Base-by-base conservation (phyloP, 2,329 filamentous ascomycete genomes). In the Aspergillus hiratsukae region DNA sequence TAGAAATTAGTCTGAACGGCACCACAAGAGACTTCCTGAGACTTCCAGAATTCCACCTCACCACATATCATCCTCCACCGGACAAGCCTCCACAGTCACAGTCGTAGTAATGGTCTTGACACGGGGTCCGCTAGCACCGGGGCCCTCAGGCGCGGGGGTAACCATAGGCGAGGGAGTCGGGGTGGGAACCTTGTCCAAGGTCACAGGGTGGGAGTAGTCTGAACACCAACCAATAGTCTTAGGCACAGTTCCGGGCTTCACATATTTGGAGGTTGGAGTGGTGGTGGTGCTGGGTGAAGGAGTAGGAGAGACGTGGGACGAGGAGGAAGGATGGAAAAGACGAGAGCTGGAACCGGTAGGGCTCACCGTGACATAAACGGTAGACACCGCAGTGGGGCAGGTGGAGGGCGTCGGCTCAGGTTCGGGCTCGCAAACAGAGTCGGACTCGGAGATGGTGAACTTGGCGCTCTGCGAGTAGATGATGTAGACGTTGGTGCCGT, bases 401-500 rank as follows among this genome's bases (percentile, higher is more conserved):
- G 58, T 54, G 21, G 61, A 62, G 49, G 55, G 50, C 43, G 59
- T 58, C 40, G 61, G 61, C 27, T 59, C 58, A 10, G 40, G 40
- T 14, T 56, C 51, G 54, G 58, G 60, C 9, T 63, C 58, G 66
- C 73, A 75, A 58, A 60, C 17, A 27, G n/a, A n/a, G n/a, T 51
- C 17, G 7, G 53, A 4, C 8, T 51, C 17, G 10, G 60, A 46
- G 59, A 77, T 61, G 58, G 58, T 72, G 66, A 78, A 77, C 57
- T 72, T 72, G 49, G 68, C 65, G 27, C 74, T 73, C 66, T 78
- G 75, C 5, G 75, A 72, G 61, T 76, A 73, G 66, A 78, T 77
- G 51, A 76, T 68, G 61, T 75, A 77, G 60, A 75, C 70, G 63
- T 78, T 77, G 61, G 75, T 76, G 60, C 75, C 75, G 68, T 77